Conservation (phyloP, 78 protist genomes). For the Dictyostelium brefeldianum region DNA sequence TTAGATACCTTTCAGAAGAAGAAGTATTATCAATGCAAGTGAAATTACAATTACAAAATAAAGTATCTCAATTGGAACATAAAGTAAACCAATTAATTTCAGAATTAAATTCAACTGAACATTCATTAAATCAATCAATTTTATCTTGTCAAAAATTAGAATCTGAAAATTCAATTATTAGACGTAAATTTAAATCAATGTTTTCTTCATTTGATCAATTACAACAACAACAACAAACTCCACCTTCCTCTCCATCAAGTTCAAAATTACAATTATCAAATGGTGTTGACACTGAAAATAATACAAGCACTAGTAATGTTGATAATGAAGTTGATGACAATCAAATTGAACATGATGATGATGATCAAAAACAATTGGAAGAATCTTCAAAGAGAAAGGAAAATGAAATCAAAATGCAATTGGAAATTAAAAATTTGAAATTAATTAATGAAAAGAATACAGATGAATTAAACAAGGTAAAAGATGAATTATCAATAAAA, state of each 20-base stretch:
- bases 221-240: not conserved
- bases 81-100: not conserved
- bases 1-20: conserved; percentile 66
- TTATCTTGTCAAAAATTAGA: not conserved
- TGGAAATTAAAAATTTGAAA: conserved; percentile 23
- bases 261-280: conserved; percentile 2
- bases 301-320: not conserved
- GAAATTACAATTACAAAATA: conserved; percentile 54
- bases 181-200: conserved; percentile 25
- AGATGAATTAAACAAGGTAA: conserved; percentile 21
- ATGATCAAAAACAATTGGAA: not conserved
- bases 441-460: not conserved
- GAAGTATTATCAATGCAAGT: conserved; percentile 66
- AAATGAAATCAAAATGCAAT: conserved; percentile 27
- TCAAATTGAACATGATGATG: not conserved
- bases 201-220: not conserved
- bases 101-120: conserved; percentile 18
- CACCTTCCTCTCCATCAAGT: not conserved
- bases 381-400: conserved; percentile 11
- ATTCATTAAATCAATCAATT: not conserved
- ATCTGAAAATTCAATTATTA: conserved; percentile 1
- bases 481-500: conserved; percentile 53
- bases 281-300: not conserved
- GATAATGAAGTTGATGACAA: not conserved
- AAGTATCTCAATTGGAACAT: conserved; percentile 43